Evolutionary conservation across 805 yeast genomes (phyloP).

Genomic region (Yarrowia alimentaria): DNA sequence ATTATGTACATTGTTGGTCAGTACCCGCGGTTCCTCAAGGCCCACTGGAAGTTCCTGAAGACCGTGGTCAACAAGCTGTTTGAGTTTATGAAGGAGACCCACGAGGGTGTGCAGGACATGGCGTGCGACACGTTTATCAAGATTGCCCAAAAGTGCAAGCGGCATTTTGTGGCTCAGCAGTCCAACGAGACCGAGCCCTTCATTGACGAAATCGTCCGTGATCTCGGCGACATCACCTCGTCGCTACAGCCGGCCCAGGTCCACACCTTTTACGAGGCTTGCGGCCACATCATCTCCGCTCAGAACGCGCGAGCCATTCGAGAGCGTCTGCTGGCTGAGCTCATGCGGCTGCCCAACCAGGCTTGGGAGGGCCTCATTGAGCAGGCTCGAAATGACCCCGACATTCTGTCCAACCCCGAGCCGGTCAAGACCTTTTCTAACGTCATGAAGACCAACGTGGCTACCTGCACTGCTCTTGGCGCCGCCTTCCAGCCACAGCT

Average conservation of each 20-base stretch:
- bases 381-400: conserved; percentile 81
- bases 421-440: conserved; percentile 91
- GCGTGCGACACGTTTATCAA: conserved; percentile 99
- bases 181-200: conserved; percentile 85
- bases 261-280: conserved; percentile 95
- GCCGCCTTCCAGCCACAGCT: conserved; percentile 87
- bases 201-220: conserved; percentile 81
- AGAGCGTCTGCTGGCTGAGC: conserved; percentile 66
- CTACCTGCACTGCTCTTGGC: conserved; percentile 93
- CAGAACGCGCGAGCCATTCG: conserved; percentile 69
- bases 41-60: conserved; percentile 96
- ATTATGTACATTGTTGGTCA: conserved; percentile 99
- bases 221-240: conserved; percentile 80
- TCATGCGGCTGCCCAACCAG: conserved; percentile 88
- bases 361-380: conserved; percentile 92
- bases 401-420: conserved; percentile 68
- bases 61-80: conserved; percentile 93
- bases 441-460: conserved; percentile 89
- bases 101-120: conserved; percentile 99
- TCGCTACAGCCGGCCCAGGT: conserved; percentile 97
- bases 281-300: conserved; percentile 89
- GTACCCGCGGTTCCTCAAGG: conserved; percentile 94
- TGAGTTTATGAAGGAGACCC: conserved; percentile 99
- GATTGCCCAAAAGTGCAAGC: conserved; percentile 90
- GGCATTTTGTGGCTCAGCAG: conserved; percentile 89